Evolutionary conservation across 257 asterid species (phyloP).

Genomic region (Penstemon barbatus): DNA sequence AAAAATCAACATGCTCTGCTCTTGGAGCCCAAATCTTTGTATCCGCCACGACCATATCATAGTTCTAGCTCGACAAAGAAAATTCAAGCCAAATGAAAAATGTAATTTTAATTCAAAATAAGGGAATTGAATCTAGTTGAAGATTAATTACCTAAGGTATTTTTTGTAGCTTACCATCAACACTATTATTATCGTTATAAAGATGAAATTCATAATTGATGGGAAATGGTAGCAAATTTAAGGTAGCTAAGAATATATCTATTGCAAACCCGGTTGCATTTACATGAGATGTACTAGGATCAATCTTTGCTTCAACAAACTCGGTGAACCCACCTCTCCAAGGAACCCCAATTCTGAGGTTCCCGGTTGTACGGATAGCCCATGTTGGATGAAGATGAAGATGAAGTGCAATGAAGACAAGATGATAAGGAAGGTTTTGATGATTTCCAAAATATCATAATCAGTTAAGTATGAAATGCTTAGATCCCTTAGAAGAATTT

Average conservation of each 20-base stretch:
- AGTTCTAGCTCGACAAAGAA: slow-evolving; percentile 28
- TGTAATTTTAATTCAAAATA: background rate
- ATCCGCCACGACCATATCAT: slow-evolving; percentile 60
- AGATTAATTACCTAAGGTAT: slow-evolving; percentile 28
- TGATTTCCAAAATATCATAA: too few species aligned
- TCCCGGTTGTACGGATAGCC: background rate
- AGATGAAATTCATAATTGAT: slow-evolving; percentile 22
- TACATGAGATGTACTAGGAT: too few species aligned
- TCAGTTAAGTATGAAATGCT: too few species aligned
- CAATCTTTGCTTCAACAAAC: too few species aligned
- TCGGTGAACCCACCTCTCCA: too few species aligned
- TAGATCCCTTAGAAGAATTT: too few species aligned
- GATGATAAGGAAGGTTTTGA: too few species aligned
- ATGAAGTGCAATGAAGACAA: too few species aligned
- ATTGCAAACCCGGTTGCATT: slow-evolving; percentile 37
- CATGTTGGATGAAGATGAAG: too few species aligned
- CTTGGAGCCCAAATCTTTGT: slow-evolving; percentile 55
- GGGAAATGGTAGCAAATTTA: slow-evolving; percentile 19
- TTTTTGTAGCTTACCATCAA: slow-evolving; percentile 20
- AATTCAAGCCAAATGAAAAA: slow-evolving; percentile 3
- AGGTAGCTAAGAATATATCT: slow-evolving; percentile 36
- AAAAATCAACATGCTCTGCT: slow-evolving; percentile 40
- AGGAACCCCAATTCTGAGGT: too few species aligned
- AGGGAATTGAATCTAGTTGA: background rate
- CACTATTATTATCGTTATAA: background rate